phyloP scores from a whole-genome alignment of 2,329 filamentous ascomycete species.

The Beauveria sp. region DNA sequence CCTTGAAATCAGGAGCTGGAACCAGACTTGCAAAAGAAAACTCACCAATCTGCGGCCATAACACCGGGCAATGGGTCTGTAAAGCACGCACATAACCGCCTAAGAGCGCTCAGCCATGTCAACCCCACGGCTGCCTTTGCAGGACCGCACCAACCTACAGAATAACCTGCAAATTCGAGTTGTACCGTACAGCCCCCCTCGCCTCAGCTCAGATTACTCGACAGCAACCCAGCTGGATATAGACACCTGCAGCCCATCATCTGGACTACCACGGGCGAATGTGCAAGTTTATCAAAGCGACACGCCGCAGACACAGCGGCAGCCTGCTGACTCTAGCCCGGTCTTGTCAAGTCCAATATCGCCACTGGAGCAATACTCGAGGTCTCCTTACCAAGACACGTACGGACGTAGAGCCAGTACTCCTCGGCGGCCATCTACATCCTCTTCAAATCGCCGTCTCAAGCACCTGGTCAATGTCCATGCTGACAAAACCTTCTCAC shows the following conservation, averaged over 20 bases:
- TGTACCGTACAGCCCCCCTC: slow-evolving; percentile 32
- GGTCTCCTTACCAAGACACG: neutral
- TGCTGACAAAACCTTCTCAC: slow-evolving; percentile 52
- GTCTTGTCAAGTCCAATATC: neutral
- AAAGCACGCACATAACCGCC: neutral
- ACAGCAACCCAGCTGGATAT: neutral
- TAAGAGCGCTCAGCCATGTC: slow-evolving; percentile 11
- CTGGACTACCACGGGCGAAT: neutral
- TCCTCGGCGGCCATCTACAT: slow-evolving; percentile 18
- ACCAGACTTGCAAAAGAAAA: neutral
- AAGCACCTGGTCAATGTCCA: slow-evolving; percentile 41
- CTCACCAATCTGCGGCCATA: neutral
- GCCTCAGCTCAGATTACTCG: slow-evolving; percentile 26
- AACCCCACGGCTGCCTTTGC: neutral
- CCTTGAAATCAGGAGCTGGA: neutral
- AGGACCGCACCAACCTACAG: slow-evolving; percentile 10
- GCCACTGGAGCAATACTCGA: neutral
- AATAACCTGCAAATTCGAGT: slow-evolving; percentile 27
- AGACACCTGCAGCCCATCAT: neutral
- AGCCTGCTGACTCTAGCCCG: neutral
- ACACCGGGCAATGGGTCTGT: neutral
- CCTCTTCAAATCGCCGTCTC: slow-evolving; percentile 21
- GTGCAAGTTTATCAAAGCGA: slow-evolving; percentile 1
- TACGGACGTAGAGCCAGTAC: slow-evolving; percentile 8
- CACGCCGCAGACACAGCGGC: slow-evolving; percentile 1